Percentiles rank a stretch among this genome's conserved stretches.
These are phyloP conservation scores for Penicillium manginii DNA, from an alignment of 495 filamentous ascomycete species.

Conservation along the genomic window DNA sequence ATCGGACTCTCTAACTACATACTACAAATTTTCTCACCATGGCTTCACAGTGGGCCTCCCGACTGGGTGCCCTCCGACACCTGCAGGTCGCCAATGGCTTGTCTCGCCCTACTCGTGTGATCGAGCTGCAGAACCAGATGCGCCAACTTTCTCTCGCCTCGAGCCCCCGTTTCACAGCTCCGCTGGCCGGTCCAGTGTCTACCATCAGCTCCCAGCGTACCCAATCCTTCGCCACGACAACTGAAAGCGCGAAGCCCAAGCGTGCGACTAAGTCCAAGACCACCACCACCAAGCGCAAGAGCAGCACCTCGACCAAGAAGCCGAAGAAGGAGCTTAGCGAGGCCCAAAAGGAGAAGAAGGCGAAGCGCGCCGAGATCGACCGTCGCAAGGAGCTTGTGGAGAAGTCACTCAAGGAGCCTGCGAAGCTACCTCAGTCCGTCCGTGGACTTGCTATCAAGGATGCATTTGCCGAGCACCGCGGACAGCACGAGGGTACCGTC, in stretches of 20 bases:
- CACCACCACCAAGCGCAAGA: conserved; percentile 17
- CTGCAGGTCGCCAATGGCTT: conserved; percentile 31
- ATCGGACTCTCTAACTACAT: background rate
- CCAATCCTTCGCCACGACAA: conserved; percentile 31
- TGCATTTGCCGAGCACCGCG: conserved; percentile 18
- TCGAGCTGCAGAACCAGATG: conserved; percentile 33
- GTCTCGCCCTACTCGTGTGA: conserved; percentile 32
- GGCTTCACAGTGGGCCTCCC: conserved; percentile 36
- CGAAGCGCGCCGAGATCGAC: conserved; percentile 26
- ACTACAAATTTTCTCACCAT: conserved; percentile 20
- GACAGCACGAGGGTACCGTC: conserved; percentile 12
- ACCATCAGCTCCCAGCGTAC: conserved; percentile 26
- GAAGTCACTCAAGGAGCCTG: conserved; percentile 38
- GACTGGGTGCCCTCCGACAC: conserved; percentile 34
- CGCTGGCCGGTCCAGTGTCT: conserved; percentile 12
- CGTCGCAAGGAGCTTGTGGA: conserved; percentile 37
- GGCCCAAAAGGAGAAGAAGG: conserved; percentile 28
- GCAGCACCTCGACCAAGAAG: conserved; percentile 14
- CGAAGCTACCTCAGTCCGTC: conserved; percentile 15
- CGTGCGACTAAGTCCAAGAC: conserved; percentile 10
- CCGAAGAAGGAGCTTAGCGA: conserved; percentile 24
- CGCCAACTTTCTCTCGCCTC: conserved; percentile 30
- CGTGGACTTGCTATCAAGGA: conserved; percentile 32
- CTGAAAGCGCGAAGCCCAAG: conserved; percentile 18
- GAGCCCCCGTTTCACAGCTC: conserved; percentile 13